phyloP scores from a whole-genome alignment of 2,329 filamentous ascomycete genomes.

The Sporothrix phasma region DNA sequence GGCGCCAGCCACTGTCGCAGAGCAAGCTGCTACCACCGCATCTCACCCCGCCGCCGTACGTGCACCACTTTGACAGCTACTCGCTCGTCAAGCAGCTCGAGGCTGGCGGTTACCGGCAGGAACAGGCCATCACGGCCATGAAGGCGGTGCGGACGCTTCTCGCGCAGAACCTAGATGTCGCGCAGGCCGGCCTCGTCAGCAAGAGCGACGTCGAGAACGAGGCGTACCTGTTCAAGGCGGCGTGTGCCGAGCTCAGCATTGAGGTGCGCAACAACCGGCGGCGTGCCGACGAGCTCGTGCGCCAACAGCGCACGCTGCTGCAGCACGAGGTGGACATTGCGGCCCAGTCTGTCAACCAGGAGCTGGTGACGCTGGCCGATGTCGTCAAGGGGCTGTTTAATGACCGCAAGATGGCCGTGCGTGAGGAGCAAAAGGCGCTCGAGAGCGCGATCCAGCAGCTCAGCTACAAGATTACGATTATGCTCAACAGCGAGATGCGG shows the following conservation, averaged over 20 bases:
- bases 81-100: constrained; percentile 73
- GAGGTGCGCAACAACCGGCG: constrained; percentile 74
- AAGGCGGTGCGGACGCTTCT: constrained; percentile 76
- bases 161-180: constrained; percentile 68
- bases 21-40: constrained; percentile 45
- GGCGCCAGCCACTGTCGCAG: constrained; percentile 23
- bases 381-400: constrained; percentile 94
- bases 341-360: constrained; percentile 73
- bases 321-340: constrained; percentile 95
- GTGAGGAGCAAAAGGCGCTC: constrained; percentile 75
- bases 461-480: constrained; percentile 91
- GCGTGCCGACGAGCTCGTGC: constrained; percentile 67
- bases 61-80: constrained; percentile 96
- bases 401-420: constrained; percentile 83
- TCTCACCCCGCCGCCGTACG: constrained; percentile 64
- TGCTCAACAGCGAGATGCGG: constrained; percentile 79
- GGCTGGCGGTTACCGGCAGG: constrained; percentile 57
- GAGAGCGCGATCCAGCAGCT: constrained; percentile 87
- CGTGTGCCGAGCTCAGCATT: constrained; percentile 81
- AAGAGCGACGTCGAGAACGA: constrained; percentile 94
- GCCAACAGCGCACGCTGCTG: constrained; percentile 72
- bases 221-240: constrained; percentile 85
- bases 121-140: constrained; percentile 79
- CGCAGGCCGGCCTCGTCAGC: constrained; percentile 69
- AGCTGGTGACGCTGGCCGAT: constrained; percentile 72